Evolutionary conservation across 768 basidiomycete genomes (phyloP).

Genomic region (Hydnomerulius pinastri): DNA sequence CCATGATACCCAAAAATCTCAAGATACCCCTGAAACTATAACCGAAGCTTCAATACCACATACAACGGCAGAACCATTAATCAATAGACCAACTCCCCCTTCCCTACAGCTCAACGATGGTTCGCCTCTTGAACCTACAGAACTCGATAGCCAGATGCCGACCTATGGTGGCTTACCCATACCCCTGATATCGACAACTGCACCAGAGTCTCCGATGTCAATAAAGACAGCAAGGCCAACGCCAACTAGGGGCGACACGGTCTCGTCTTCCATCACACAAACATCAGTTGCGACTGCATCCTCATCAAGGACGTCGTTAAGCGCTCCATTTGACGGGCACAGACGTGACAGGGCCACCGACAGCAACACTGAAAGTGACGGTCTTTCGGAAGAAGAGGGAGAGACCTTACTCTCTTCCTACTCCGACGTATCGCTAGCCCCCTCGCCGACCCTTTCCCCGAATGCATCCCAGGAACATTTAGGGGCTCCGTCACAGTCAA

Average conservation of each 20-base stretch:
- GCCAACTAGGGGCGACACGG: slow-evolving; percentile 10
- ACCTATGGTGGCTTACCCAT: slow-evolving; percentile 49
- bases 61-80: slow-evolving; percentile 24
- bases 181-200: slow-evolving; percentile 56
- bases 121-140: slow-evolving; percentile 20
- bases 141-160: slow-evolving; percentile 10
- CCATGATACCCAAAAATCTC: slow-evolving; percentile 26
- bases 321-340: slow-evolving; percentile 27
- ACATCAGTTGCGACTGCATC: slow-evolving; percentile 9
- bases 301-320: slow-evolving; percentile 30
- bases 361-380: slow-evolving; percentile 33
- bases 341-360: slow-evolving; percentile 23
- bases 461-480: slow-evolving; percentile 32
- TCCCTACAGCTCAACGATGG: slow-evolving; percentile 29
- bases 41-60: slow-evolving; percentile 13
- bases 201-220: slow-evolving; percentile 41
- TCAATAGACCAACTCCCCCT: slow-evolving; percentile 27
- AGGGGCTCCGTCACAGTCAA: slow-evolving; percentile 15
- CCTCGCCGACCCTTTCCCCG: slow-evolving; percentile 33
- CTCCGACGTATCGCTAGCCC: slow-evolving; percentile 37
- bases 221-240: slow-evolving; percentile 19
- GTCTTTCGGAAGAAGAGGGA: slow-evolving; percentile 34
- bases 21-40: slow-evolving; percentile 25
- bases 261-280: slow-evolving; percentile 12
- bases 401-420: slow-evolving; percentile 30